Evolutionary conservation across 192 early-diverging fungal genomes (phyloP).

Genomic region (Rhizophagus sp.): DNA sequence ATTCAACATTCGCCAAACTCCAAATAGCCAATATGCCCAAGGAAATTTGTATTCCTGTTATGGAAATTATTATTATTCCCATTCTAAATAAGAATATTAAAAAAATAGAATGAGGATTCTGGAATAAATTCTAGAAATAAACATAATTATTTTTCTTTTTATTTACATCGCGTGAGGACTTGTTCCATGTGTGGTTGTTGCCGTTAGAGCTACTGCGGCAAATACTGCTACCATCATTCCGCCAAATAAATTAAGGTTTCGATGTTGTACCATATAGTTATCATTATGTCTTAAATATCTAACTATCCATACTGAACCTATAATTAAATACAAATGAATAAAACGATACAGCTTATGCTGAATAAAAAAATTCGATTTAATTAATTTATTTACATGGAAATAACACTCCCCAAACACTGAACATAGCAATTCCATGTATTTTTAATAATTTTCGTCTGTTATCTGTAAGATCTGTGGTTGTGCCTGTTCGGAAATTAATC

Average conservation of each 20-base stretch:
- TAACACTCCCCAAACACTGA: constrained; percentile 14
- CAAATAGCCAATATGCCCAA: constrained; percentile 27
- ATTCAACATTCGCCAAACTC: constrained; percentile 9
- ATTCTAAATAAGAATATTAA: neutral
- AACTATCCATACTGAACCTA: constrained; percentile 19
- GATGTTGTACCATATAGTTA: constrained; percentile 15
- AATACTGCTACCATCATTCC: constrained; percentile 22
- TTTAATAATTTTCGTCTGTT: neutral
- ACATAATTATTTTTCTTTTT: neutral
- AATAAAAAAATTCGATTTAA: neutral
- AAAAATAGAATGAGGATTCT: neutral
- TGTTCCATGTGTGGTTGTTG: neutral
- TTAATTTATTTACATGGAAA: neutral
- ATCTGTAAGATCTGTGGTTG: neutral
- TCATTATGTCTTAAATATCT: constrained; percentile 24
- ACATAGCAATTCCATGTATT: constrained; percentile 31
- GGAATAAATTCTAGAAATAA: neutral
- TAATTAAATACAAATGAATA: neutral
- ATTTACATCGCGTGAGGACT: constrained; percentile 3
- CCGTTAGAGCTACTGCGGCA: constrained; percentile 25
- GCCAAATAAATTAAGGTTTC: constrained; percentile 29
- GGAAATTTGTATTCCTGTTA: neutral
- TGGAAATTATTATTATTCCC: constrained; percentile 2
- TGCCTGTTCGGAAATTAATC: constrained; percentile 5
- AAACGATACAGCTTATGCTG: no score